Evolutionary conservation across 768 basidiomycete genomes (phyloP).

Genomic region (Gymnopilus junonius): DNA sequence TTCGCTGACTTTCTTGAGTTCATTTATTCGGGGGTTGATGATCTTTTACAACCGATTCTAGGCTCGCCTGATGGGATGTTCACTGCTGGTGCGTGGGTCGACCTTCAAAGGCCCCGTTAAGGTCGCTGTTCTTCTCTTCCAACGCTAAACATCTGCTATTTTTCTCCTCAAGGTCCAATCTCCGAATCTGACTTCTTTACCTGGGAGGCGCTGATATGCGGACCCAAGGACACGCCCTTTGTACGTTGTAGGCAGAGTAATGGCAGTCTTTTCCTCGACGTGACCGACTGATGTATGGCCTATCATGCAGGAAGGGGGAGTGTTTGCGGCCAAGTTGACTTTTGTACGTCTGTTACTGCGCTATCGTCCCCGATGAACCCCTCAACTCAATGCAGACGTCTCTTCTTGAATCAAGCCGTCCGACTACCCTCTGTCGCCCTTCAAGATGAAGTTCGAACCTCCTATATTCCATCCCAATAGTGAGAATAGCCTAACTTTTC

Average conservation of each 20-base stretch:
- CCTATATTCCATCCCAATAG: slow-evolving; percentile 98
- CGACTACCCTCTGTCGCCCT: slow-evolving; percentile 97
- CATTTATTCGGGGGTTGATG: neutral
- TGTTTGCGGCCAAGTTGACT: slow-evolving; percentile 89
- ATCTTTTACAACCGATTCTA: slow-evolving; percentile 24
- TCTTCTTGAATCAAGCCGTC: slow-evolving; percentile 55
- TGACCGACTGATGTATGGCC: slow-evolving; percentile 1
- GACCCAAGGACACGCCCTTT: slow-evolving; percentile 94
- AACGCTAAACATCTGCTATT: neutral
- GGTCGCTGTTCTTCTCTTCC: neutral
- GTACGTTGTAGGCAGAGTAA: slow-evolving; percentile 46
- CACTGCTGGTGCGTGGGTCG: slow-evolving; percentile 67
- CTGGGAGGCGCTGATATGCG: slow-evolving; percentile 94
- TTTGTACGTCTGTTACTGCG: slow-evolving; percentile 65
- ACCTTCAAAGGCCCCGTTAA: neutral
- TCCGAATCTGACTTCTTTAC: slow-evolving; percentile 94
- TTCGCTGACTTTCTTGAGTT: neutral
- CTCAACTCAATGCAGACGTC: neutral
- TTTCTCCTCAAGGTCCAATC: slow-evolving; percentile 61
- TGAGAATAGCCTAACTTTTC: slow-evolving; percentile 41
- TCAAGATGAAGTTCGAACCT: slow-evolving; percentile 99
- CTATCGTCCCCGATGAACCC: slow-evolving; percentile 18
- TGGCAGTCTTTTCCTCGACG: neutral
- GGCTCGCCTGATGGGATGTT: slow-evolving; percentile 96
- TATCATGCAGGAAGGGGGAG: slow-evolving; percentile 80